Conservation (phyloP, 768 basidiomycete species). For the Hebeloma cylindrosporum region DNA sequence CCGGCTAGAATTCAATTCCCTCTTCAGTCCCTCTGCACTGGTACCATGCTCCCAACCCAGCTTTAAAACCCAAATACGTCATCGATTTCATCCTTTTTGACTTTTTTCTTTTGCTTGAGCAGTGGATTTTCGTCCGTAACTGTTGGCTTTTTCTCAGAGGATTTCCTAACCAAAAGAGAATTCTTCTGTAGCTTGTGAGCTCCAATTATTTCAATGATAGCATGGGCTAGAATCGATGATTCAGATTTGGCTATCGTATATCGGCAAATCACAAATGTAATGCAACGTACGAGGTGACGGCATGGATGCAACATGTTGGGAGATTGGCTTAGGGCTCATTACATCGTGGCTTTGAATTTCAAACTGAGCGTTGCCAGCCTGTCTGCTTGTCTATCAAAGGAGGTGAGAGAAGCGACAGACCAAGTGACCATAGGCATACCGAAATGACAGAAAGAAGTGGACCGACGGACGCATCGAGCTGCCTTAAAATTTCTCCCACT, state of each 20-base stretch:
- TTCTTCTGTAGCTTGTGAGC: too few relatives aligned
- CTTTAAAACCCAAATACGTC: slow-evolving; percentile 56
- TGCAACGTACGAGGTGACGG: too few relatives aligned
- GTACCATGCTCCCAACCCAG: not conserved
- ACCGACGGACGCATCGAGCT: slow-evolving; percentile 12
- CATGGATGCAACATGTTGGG: too few relatives aligned
- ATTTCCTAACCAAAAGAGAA: too few relatives aligned
- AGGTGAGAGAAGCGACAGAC: not conserved
- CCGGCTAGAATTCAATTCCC: too few relatives aligned
- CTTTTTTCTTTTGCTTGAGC: slow-evolving; percentile 40
- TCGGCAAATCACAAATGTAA: too few relatives aligned
- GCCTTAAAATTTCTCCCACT: slow-evolving; percentile 37
- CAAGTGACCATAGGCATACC: too few relatives aligned
- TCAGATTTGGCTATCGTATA: too few relatives aligned
- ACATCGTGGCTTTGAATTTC: too few relatives aligned
- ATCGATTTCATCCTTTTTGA: slow-evolving; percentile 60
- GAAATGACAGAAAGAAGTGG: slow-evolving; percentile 9
- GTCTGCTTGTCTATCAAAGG: not conserved
- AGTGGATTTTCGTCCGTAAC: not conserved
- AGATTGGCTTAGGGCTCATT: too few relatives aligned
- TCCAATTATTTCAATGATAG: too few relatives aligned
- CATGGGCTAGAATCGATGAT: too few relatives aligned
- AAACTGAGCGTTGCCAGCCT: not conserved
- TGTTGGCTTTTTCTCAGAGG: not conserved
- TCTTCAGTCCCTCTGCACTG: not conserved